Base-by-base conservation (phyloP, 495 filamentous ascomycete genomes). In the Beverwykella pulmonaria region DNA sequence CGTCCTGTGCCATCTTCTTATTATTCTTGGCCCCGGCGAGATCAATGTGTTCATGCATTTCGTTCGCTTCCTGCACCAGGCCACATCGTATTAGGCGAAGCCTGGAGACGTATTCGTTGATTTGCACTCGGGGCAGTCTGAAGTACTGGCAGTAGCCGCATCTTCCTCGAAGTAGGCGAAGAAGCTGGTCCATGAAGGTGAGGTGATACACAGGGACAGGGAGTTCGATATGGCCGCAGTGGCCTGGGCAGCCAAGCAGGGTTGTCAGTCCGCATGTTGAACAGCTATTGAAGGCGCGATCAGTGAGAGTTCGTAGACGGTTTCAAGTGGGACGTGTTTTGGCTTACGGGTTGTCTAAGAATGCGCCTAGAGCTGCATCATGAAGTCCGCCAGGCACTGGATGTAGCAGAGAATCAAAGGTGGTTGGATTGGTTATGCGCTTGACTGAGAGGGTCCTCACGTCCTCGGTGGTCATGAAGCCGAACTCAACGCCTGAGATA, bases 211-310 rank as follows among this genome's bases (percentile, higher is more conserved):
- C 87, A 47, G 89, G 90, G 12, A 93, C 87, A 2, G 95, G 93
- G 26, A 99, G 86, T 68, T 97, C 92, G 75, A 99, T 95, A 75
- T 98, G 94, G 53, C 95, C 95, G 32, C 87, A 83, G 79, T 99
- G 95, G 63, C 95, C 95, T 10, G 94, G 92, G 76, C 94, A 99
- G 56, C 85, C 86, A 49, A n/a, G 9, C 30, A 67, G 26, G 66
- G 84, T 86, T 68, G 85, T 86, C 69, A 92, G 82, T 67, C 91
- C 88, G 75, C 93, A 97, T 78, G 93, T 97, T 71, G 90, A 86
- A 78, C 93, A 97, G 69, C 93, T 97, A 73, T n/a, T 4, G n/a
- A 17, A 30, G n/a, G 59, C 9, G 23, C 26, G 7, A 44, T 57
- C 25, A 62, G 61, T 17, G 30, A 17, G 12, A 15, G 44, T 23